These are phyloP conservation scores for Orbilia blumenaviensis DNA, from an alignment of 2,329 filamentous ascomycete species.

Conservation along the genomic window DNA sequence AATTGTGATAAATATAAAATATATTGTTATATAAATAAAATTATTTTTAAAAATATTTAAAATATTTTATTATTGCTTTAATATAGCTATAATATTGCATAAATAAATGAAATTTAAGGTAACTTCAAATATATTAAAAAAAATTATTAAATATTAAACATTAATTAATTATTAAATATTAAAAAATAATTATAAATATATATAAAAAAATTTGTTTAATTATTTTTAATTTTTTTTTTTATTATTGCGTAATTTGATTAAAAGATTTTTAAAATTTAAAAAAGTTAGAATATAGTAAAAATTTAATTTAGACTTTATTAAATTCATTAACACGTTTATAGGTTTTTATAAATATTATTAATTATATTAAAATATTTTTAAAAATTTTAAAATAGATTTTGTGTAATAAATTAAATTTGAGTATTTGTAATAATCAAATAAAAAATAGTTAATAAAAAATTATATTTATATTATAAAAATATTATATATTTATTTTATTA, in stretches of 20 bases:
- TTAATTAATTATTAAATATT: not conserved
- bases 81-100: no score
- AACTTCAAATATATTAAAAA: not conserved
- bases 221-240: not conserved
- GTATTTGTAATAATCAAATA: not conserved
- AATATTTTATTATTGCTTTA: no score
- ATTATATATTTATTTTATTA: not conserved
- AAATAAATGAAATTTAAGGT: no score
- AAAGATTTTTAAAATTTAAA: not conserved
- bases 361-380: not conserved
- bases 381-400: not conserved
- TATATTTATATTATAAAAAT: not conserved
- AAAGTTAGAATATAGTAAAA: not conserved
- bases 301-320: not conserved
- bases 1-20: no score
- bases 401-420: not conserved
- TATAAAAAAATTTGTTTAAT: not conserved
- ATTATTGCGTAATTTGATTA: not conserved
- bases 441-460: not conserved
- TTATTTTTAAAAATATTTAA: no score
- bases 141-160: not conserved
- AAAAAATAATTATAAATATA: not conserved
- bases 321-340: not conserved
- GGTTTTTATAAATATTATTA: not conserved
- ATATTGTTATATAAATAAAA: no score